A percentile compares a stretch with the other conserved stretches of the same genome.
Conservation (phyloP, 805 yeast species). For the Pichia paraexigua region DNA sequence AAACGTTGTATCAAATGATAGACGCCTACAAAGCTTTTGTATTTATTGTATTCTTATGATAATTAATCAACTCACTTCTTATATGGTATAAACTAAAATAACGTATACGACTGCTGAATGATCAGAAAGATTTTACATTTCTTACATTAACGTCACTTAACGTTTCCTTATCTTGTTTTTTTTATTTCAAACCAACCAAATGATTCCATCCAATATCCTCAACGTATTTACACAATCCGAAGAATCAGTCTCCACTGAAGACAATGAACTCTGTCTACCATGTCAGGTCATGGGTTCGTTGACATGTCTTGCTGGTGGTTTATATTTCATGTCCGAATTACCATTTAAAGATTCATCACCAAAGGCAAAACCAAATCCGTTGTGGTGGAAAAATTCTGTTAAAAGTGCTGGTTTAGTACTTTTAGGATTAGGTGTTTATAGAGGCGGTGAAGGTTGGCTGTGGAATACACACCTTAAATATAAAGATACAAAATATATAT, state of each 20-base stretch:
- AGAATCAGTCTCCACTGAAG: slow-evolving; percentile 31
- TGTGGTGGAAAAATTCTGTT: slow-evolving; percentile 55
- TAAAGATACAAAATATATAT: neutral
- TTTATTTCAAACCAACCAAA: neutral
- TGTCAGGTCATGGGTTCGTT: slow-evolving; percentile 62
- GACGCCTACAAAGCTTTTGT: too few species aligned
- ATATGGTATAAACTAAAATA: too few species aligned
- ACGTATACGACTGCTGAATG: too few species aligned
- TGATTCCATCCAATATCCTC: slow-evolving; percentile 38
- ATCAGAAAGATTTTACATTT: too few species aligned
- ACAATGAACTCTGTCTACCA: slow-evolving; percentile 51
- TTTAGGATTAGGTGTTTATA: slow-evolving; percentile 47
- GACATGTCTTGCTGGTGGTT: slow-evolving; percentile 53
- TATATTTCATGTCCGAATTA: slow-evolving; percentile 49
- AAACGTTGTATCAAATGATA: too few species aligned
- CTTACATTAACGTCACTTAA: neutral
- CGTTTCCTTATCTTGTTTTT: neutral
- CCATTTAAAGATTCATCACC: slow-evolving; percentile 38
- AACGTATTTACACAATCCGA: slow-evolving; percentile 46
- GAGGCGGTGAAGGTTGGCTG: slow-evolving; percentile 58
- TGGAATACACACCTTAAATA: slow-evolving; percentile 31
- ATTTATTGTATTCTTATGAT: too few species aligned
- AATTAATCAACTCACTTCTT: too few species aligned
- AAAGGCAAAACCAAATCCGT: slow-evolving; percentile 34
- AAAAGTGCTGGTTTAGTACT: slow-evolving; percentile 47